phyloP scores from a whole-genome alignment of 768 basidiomycete genomes.

The Lentinula sp. region DNA sequence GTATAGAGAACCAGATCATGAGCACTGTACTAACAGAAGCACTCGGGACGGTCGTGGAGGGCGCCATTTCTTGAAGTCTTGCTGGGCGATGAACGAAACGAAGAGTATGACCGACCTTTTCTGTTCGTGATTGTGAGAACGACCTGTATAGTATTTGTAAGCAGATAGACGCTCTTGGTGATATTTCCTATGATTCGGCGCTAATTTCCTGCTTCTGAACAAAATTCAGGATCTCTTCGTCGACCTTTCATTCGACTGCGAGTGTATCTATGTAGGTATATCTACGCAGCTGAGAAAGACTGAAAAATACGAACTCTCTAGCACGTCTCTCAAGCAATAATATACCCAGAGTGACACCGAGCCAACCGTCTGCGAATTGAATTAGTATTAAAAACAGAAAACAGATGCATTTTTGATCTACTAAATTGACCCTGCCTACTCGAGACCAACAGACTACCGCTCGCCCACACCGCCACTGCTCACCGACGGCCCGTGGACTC shows the following conservation, averaged over 20 bases:
- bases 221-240: neutral
- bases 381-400: neutral
- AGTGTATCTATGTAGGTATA: too few species aligned
- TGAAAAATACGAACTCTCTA: too few species aligned
- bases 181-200: neutral
- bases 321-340: too few species aligned
- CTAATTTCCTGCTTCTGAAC: neutral
- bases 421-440: too few species aligned
- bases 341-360: neutral
- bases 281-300: too few species aligned
- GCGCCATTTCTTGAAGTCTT: constrained; percentile 44
- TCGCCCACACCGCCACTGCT: neutral
- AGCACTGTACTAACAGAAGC: constrained; percentile 41
- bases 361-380: neutral
- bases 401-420: too few species aligned
- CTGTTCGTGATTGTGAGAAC: neutral
- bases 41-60: constrained; percentile 53
- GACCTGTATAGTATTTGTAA: neutral
- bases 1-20: constrained; percentile 18
- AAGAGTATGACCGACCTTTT: neutral
- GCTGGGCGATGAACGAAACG: constrained; percentile 19
- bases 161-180: neutral
- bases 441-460: too few species aligned
- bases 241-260: neutral
- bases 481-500: neutral